A percentile compares a stretch with the other conserved stretches of the same genome.
phyloP scores from a whole-genome alignment of 257 asterid species.

The Solanum etuberosum region DNA sequence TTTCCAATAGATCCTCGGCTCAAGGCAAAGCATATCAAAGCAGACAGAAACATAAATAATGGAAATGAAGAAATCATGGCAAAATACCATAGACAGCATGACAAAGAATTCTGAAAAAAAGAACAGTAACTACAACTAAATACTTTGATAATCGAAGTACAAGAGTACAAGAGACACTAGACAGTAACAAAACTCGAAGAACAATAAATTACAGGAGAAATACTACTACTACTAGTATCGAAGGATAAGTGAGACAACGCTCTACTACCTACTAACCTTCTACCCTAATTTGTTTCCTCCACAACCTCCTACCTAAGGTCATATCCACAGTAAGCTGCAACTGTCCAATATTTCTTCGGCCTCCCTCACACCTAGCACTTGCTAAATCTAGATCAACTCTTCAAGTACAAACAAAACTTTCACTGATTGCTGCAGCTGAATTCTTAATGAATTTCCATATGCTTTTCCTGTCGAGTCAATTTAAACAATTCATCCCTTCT shows the following conservation, averaged over 20 bases:
- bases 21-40: background rate
- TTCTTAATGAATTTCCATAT: background rate
- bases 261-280: background rate
- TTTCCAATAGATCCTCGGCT: background rate
- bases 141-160: background rate
- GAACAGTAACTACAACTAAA: background rate
- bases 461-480: background rate
- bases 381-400: background rate
- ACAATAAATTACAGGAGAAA: background rate
- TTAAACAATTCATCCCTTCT: background rate
- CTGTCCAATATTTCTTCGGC: background rate
- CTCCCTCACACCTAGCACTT: background rate
- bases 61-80: background rate
- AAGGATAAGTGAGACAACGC: background rate
- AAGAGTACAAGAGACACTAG: background rate
- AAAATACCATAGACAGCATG: background rate
- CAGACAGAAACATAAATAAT: background rate
- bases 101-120: background rate
- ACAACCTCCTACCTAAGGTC: background rate
- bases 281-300: background rate
- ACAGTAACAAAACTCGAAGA: background rate
- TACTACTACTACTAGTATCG: background rate
- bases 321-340: background rate
- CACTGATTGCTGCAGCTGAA: background rate
- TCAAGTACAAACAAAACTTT: background rate